phyloP scores from a whole-genome alignment of 2,329 filamentous ascomycete species.

The Chrysoporthe cubensis region DNA sequence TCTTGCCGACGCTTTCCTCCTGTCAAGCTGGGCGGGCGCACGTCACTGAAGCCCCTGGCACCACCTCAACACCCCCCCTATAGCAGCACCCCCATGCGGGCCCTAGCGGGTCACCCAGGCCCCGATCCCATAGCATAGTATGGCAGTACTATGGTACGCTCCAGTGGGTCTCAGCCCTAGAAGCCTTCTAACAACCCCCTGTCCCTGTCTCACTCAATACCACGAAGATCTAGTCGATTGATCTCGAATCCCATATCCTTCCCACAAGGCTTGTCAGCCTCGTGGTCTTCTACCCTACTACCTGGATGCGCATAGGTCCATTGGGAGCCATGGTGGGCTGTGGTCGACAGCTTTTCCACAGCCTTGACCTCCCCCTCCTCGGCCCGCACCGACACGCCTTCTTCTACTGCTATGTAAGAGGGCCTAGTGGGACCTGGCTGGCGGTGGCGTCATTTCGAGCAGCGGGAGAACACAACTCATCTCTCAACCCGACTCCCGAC shows the following conservation, averaged over 20 bases:
- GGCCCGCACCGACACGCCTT: background rate
- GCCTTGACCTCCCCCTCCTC: background rate
- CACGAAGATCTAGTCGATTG: background rate
- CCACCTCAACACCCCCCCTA: background rate
- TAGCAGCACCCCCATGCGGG: background rate
- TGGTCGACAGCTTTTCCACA: background rate
- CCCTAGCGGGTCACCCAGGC: background rate
- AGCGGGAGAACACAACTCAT: background rate
- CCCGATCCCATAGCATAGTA: background rate
- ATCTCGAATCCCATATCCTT: background rate
- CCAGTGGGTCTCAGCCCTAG: slow-evolving; percentile 2
- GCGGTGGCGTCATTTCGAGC: slow-evolving; percentile 21
- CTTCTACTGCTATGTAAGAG: background rate
- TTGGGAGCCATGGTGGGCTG: background rate
- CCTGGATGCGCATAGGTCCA: background rate
- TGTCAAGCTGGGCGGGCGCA: no score
- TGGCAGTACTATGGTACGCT: background rate
- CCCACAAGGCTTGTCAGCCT: background rate
- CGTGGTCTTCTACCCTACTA: background rate
- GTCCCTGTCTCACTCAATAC: background rate
- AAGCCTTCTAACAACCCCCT: background rate
- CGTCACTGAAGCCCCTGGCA: background rate
- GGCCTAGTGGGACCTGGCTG: slow-evolving; percentile 6
- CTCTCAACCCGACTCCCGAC: background rate
- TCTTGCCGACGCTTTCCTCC: background rate